phyloP scores from a whole-genome alignment of 805 yeast species.

The Pichia scutulata region DNA sequence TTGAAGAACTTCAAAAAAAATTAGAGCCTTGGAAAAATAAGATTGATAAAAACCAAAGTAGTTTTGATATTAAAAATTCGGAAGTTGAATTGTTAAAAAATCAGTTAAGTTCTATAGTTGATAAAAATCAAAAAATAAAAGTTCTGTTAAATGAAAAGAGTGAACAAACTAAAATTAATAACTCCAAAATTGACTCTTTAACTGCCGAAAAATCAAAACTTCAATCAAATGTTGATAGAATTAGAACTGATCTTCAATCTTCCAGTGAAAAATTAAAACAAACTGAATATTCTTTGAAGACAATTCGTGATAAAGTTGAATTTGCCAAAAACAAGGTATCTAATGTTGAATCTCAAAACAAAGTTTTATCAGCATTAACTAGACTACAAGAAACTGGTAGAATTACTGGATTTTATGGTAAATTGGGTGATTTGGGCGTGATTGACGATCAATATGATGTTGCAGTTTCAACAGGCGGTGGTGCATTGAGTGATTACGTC shows the following conservation, averaged over 20 bases:
- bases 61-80: conserved; percentile 55
- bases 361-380: conserved; percentile 61
- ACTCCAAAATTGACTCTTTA: conserved; percentile 37
- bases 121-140: conserved; percentile 36
- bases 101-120: conserved; percentile 35
- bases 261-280: conserved; percentile 44
- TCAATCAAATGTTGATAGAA: conserved; percentile 46
- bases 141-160: conserved; percentile 32
- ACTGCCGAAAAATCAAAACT: conserved; percentile 43
- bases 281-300: conserved; percentile 45
- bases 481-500: conserved; percentile 85
- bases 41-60: conserved; percentile 54
- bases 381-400: conserved; percentile 74
- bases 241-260: conserved; percentile 46
- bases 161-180: conserved; percentile 36
- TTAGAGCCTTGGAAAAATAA: conserved; percentile 79
- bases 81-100: conserved; percentile 52
- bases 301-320: conserved; percentile 51
- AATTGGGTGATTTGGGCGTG: conserved; percentile 87
- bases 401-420: conserved; percentile 77
- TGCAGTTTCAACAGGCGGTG: conserved; percentile 92
- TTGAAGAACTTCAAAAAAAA: conserved; percentile 53
- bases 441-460: conserved; percentile 86
- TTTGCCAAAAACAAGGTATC: conserved; percentile 59
- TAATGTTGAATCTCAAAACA: conserved; percentile 57